A percentile compares a stretch with the other conserved stretches of the same genome.
Conservation (phyloP, 1,139 yeast species). For the Scheffersomyces quercinus region DNA sequence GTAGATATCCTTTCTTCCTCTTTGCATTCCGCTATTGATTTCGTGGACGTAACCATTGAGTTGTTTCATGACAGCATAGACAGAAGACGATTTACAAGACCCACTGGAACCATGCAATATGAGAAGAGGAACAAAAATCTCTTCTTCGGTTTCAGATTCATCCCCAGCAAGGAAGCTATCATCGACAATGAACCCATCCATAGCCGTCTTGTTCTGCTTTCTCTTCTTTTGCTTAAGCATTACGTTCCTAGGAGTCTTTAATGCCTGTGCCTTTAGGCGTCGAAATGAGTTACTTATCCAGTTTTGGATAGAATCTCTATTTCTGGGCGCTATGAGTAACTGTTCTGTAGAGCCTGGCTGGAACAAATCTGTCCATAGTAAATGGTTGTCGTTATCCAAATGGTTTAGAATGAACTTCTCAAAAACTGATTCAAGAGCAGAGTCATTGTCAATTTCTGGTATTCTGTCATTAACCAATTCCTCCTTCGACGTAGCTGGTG, state of each 20-base stretch:
- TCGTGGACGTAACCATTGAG: conserved; percentile 78
- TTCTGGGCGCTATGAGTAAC: conserved; percentile 31
- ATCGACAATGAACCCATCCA: conserved; percentile 32
- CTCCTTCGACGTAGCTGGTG: background rate
- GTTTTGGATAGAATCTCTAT: conserved; percentile 23
- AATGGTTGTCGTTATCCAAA: conserved; percentile 2
- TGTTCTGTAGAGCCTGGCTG: conserved; percentile 40
- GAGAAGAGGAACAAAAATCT: conserved; percentile 57
- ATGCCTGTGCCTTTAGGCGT: conserved; percentile 33
- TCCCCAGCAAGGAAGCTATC: conserved; percentile 19
- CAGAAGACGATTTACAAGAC: conserved; percentile 74
- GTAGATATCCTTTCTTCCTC: conserved; percentile 72
- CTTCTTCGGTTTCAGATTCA: conserved; percentile 29
- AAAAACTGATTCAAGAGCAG: conserved; percentile 24
- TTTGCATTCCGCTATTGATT: conserved; percentile 67
- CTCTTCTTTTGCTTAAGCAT: conserved; percentile 20
- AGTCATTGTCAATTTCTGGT: conserved; percentile 12
- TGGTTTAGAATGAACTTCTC: conserved; percentile 14
- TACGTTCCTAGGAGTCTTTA: conserved; percentile 31
- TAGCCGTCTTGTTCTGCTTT: conserved; percentile 12
- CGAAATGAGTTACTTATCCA: conserved; percentile 57
- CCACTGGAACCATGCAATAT: conserved; percentile 75
- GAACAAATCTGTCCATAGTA: conserved; percentile 47
- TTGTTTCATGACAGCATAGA: conserved; percentile 68
- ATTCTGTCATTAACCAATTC: conserved; percentile 9